Evolutionary conservation across 176 grass and related monocot species (phyloP), one percentile per base, ranked within the genome.

Genomic region (Oryza brachyantha): DNA sequence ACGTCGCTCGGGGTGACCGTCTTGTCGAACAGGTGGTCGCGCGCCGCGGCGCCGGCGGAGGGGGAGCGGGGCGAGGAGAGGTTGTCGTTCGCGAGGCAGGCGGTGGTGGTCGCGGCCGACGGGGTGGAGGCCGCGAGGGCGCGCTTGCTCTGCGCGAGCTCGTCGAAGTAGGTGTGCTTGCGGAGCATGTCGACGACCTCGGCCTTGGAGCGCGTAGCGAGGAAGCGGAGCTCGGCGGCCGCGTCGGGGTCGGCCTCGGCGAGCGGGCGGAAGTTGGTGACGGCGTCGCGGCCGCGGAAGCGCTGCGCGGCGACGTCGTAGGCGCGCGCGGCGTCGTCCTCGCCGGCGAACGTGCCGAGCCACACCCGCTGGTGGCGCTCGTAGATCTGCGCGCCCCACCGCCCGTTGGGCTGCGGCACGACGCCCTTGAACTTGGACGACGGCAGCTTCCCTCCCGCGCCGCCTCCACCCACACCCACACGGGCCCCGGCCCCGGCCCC

Each of bases 311-410:
- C 92, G 0, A 89, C 88, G 83, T 99, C 96, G 81, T 99, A 99
- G 36, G 92, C 85, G 58, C 77, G 84, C n/a, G 96, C 96, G 0
- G 96, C 96, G 8, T 82, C 84, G 1, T 62, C 45, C 80, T 99
- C 96, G 0, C 84, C 84, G 19, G 89, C 75, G 78, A 93, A 99
- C 1, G 96, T 99, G 58, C 96, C 96, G 17, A 99, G 92, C 96
- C 96, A 99, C 34, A 99, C 96, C 57, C 96, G 88, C 76, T 89
- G 92, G 92, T 97, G 96, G 10, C 88, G 82, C 88, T 99, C 92
- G 78, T 99, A 99, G 88, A 99, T 99, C 91, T 99, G 96, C 37
- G 96, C 84, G 21, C 96, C 96, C 96, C 96, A 99, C 26, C 96
- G 81, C 39, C 96, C 96, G 86, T 99, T 99, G n/a, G 96, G 96